Evolutionary conservation across 1,284 basidiomycete genomes (phyloP).

Genomic region (Melampsora larici-populina): DNA sequence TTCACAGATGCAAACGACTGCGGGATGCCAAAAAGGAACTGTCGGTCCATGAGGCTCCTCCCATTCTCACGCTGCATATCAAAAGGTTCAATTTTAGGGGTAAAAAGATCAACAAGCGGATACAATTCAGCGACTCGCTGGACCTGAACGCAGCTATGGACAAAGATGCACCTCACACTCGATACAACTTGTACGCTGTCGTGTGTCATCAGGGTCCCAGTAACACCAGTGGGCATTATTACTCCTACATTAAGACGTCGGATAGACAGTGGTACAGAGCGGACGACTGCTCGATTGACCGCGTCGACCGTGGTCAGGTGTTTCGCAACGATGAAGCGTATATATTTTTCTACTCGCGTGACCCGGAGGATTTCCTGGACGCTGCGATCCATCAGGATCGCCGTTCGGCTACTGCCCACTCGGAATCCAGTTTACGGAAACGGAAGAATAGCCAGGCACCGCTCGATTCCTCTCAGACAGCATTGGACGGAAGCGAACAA

Average conservation of each 20-base stretch:
- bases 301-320: conserved; percentile 57
- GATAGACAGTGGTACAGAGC: conserved; percentile 80
- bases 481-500: no score
- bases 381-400: conserved; percentile 58
- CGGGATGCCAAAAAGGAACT: conserved; percentile 85
- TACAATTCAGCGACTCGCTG: conserved; percentile 77
- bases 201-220: conserved; percentile 89
- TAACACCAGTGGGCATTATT: conserved; percentile 95
- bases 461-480: no score
- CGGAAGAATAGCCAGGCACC: no score
- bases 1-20: conserved; percentile 73
- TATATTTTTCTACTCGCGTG: conserved; percentile 83
- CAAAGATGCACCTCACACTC: conserved; percentile 64
- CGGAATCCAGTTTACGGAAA: no score
- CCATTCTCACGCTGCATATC: conserved; percentile 90
- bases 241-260: conserved; percentile 73
- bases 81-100: conserved; percentile 92
- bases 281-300: conserved; percentile 79
- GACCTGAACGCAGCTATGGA: conserved; percentile 79
- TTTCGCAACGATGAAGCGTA: conserved; percentile 75
- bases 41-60: conserved; percentile 79
- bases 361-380: conserved; percentile 68
- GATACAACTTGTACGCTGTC: conserved; percentile 85
- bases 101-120: conserved; percentile 72
- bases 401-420: background rate